Evolutionary conservation across 148 eudicot genomes (phyloP), one percentile per base, ranked within the genome.

Genomic region (Amaranthus hypochondriacus): DNA sequence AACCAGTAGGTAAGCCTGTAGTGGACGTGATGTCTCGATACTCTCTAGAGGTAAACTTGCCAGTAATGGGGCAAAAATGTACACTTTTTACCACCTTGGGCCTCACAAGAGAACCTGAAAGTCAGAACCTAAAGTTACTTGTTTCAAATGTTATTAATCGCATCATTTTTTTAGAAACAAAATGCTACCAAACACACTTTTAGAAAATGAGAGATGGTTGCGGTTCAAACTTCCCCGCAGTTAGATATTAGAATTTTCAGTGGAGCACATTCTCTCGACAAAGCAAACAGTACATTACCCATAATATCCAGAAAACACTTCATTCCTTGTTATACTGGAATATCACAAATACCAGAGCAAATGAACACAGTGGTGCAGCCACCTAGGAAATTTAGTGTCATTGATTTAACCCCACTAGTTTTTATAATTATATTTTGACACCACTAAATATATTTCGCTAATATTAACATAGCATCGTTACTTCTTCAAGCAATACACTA

Each of bases 51-150:
- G 91, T 89, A 77, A 96, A 92, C 66, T 76, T 78, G 69, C 82
- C 81, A 43, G 94, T 92, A 54, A 79, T 74, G 59, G 99, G 96
- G 80, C 99, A 96, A 76, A 89, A 96, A 77, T 92, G 99, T 53
- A 96, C 99, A 80, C 97, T 92, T 81, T 90, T 96, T 7, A 96
- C 96, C 72, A 96, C 99, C 79, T 92, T 96, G 48, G 99, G 99
- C 88, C 99, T 92, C 68, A 96, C 99, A 85, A 96, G 99, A 76
- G 99, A 96, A 81, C 99, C 99, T 96, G 79, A 48, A 71, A 14
- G 39, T 13, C 18, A 48, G 56, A 65, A 43, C 3, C 55, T 9
- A 57, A 42, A 39, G n/a, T 51, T 14, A 14, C 60, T 44, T 60
- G 2, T 2, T 18, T 15, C 62, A 58, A 58, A 18, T 58, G 39